A percentile compares a stretch with the other conserved stretches of the same genome.
phyloP scores from a whole-genome alignment of 306 rosid species.

The Casuarina glauca region DNA sequence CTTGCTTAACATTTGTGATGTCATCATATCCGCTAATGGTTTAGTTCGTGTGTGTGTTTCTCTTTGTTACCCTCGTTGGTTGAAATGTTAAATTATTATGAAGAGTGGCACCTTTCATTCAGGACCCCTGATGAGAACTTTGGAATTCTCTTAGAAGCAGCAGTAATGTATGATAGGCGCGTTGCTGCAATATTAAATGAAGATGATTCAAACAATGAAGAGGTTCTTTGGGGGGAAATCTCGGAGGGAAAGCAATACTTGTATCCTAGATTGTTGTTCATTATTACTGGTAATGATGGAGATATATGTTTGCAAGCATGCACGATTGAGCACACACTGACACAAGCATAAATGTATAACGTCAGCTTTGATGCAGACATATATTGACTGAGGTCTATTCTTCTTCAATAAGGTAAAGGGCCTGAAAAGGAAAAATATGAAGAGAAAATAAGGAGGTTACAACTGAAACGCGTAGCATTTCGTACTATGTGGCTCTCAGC shows the following conservation, averaged over 20 bases:
- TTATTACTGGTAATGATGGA: conserved; percentile 65
- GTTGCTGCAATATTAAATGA: conserved; percentile 87
- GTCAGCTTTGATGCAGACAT: conserved; percentile 2
- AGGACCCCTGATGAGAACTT: conserved; percentile 99
- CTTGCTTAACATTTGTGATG: neutral
- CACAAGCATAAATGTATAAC: neutral
- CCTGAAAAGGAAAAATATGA: conserved; percentile 86
- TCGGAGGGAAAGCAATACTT: conserved; percentile 56
- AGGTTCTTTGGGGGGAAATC: conserved; percentile 71
- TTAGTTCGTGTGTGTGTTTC: neutral
- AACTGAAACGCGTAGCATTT: conserved; percentile 89
- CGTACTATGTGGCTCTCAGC: conserved; percentile 97
- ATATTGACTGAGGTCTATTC: conserved; percentile 13
- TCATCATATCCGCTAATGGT: neutral
- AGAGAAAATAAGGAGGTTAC: conserved; percentile 70
- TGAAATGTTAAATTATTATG: conserved; percentile 19
- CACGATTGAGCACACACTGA: neutral
- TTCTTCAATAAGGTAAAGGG: conserved; percentile 71
- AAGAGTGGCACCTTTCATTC: conserved; percentile 20
- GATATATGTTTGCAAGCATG: neutral
- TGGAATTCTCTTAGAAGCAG: conserved; percentile 91
- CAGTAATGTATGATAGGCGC: conserved; percentile 95
- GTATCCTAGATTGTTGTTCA: conserved; percentile 84
- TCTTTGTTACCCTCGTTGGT: conserved; percentile 11
- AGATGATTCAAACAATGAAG: conserved; percentile 80